Conservation (phyloP, 2,329 filamentous ascomycete species). For the Aspergillus tamarii region DNA sequence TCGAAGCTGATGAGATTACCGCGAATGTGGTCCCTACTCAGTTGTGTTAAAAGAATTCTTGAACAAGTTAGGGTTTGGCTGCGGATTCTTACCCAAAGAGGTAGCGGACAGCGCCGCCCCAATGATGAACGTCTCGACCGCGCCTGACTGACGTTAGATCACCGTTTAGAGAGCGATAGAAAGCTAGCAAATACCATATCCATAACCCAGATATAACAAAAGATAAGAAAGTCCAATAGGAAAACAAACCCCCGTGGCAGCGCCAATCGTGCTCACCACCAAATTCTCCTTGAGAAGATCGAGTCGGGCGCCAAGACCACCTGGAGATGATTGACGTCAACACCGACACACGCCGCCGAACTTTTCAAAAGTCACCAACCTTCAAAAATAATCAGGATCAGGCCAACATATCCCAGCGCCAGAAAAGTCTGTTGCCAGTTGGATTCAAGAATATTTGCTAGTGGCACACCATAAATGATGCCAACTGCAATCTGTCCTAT, state of each 20-base stretch:
- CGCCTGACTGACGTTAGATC: constrained; percentile 18
- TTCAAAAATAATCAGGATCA: constrained; percentile 56
- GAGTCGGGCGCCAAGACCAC: constrained; percentile 51
- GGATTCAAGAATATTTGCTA: constrained; percentile 49
- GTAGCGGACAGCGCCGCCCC: constrained; percentile 35
- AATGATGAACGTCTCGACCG: constrained; percentile 38
- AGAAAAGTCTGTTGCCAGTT: constrained; percentile 53
- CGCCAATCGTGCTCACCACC: constrained; percentile 45
- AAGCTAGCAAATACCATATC: constrained; percentile 35
- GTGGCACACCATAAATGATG: constrained; percentile 50
- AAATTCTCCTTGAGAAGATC: constrained; percentile 53
- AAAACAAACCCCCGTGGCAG: constrained; percentile 49
- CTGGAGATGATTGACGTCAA: constrained; percentile 26
- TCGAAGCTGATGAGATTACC: constrained; percentile 34
- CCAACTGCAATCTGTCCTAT: constrained; percentile 54
- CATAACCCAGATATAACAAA: constrained; percentile 48
- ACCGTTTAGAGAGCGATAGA: neutral
- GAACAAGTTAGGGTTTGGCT: neutral
- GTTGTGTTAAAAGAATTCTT: neutral
- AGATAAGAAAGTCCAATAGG: constrained; percentile 52
- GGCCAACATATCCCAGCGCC: constrained; percentile 51
- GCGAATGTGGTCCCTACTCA: constrained; percentile 33
- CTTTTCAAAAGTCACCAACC: constrained; percentile 22
- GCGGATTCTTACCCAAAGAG: constrained; percentile 26
- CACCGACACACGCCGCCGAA: neutral